phyloP scores from a whole-genome alignment of 2,329 filamentous ascomycete species.

The Teratosphaeria zuluensis region DNA sequence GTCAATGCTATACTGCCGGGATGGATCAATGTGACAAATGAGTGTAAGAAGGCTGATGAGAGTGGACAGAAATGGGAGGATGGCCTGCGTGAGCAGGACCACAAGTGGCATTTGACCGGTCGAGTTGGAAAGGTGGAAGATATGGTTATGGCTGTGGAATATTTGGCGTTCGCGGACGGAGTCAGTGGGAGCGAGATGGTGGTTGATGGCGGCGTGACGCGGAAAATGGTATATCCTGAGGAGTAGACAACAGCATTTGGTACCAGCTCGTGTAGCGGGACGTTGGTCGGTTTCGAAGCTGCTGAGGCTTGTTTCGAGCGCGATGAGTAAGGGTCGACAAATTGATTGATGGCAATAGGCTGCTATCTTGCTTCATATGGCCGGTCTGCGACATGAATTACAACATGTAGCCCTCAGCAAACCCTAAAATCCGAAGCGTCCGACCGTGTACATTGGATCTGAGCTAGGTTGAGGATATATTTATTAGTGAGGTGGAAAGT shows the following conservation, averaged over 20 bases:
- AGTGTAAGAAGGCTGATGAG: constrained; percentile 33
- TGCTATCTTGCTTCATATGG: too few species aligned
- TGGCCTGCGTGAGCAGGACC: constrained; percentile 36
- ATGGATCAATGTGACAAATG: constrained; percentile 43
- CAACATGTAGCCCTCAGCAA: too few species aligned
- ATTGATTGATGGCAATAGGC: too few species aligned
- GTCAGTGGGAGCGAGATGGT: constrained; percentile 38
- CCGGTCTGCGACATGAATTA: too few species aligned
- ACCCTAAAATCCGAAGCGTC: too few species aligned
- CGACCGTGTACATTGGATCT: too few species aligned
- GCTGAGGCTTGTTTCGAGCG: too few species aligned
- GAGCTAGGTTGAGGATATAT: too few species aligned
- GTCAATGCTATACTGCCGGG: constrained; percentile 43
- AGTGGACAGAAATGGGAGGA: constrained; percentile 36
- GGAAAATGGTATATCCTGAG: constrained; percentile 37
- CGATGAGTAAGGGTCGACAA: too few species aligned
- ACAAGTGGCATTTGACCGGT: constrained; percentile 41
- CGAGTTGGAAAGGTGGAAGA: constrained; percentile 43
- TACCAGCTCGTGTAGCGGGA: too few species aligned
- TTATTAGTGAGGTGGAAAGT: not conserved
- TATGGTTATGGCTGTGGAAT: constrained; percentile 32
- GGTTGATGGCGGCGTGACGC: constrained; percentile 37
- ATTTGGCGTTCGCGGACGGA: constrained; percentile 31
- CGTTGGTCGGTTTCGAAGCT: too few species aligned
- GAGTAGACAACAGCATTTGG: not conserved